Evolutionary conservation across 1,284 basidiomycete genomes (phyloP).

Genomic region (Heimioporus retisporus): DNA sequence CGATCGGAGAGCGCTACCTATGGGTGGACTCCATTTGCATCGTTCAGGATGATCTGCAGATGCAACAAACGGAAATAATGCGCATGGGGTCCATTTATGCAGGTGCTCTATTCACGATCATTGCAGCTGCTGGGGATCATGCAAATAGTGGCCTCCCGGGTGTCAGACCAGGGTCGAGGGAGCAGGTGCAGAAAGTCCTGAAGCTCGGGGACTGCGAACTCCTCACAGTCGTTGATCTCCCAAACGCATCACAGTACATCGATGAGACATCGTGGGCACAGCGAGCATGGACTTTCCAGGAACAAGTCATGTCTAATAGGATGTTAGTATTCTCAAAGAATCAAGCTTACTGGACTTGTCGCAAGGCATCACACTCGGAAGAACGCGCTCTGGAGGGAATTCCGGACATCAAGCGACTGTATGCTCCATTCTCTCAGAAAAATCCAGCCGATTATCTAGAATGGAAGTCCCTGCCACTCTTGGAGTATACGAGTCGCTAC

Average conservation of each 20-base stretch:
- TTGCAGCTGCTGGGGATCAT: constrained; percentile 31
- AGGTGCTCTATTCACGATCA: constrained; percentile 28
- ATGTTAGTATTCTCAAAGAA: constrained; percentile 28
- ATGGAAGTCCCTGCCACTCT: constrained; percentile 11
- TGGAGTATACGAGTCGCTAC: constrained; percentile 12
- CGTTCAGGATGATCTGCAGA: constrained; percentile 27
- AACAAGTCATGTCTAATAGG: constrained; percentile 29
- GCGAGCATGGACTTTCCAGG: constrained; percentile 37
- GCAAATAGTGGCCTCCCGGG: constrained; percentile 28
- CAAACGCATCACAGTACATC: constrained; percentile 10
- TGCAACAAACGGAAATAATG: constrained; percentile 27
- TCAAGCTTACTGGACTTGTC: constrained; percentile 34
- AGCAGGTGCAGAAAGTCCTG: constrained; percentile 19
- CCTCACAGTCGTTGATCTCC: constrained; percentile 21
- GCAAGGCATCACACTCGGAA: constrained; percentile 20
- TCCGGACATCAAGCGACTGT: not conserved
- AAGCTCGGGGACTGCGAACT: constrained; percentile 18
- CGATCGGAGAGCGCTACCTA: constrained; percentile 35
- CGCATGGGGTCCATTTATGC: constrained; percentile 34
- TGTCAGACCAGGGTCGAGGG: constrained; percentile 10
- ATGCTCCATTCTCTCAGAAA: constrained; percentile 12
- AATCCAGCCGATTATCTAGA: not conserved
- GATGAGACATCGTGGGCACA: constrained; percentile 18
- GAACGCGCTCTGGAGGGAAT: constrained; percentile 24
- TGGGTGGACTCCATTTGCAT: constrained; percentile 39